A percentile compares a stretch with the other conserved stretches of the same genome.
Evolutionary conservation across 139 green algal genomes (phyloP).

Genomic region (Yamagishiella unicocca): DNA sequence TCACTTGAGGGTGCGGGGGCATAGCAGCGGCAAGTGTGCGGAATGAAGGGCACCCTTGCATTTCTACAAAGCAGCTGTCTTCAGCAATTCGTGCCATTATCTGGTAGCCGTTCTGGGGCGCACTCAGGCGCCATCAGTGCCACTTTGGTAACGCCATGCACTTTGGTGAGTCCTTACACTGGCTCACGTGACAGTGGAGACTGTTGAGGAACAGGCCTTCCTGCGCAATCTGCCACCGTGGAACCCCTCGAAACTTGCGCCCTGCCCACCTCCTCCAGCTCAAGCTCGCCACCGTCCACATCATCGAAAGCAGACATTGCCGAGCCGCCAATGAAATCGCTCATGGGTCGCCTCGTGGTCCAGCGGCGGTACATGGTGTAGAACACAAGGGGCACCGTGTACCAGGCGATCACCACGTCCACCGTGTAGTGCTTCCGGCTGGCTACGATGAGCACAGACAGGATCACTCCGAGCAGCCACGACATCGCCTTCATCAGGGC

Average conservation of each 20-base stretch:
- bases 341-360: constrained; percentile 77
- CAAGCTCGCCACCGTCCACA: constrained; percentile 13
- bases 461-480: constrained; percentile 56
- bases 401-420: constrained; percentile 85
- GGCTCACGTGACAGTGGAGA: neutral
- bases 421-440: constrained; percentile 94
- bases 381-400: constrained; percentile 90
- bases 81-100: no score
- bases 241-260: neutral
- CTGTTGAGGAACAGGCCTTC: no score
- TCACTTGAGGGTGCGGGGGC: no score
- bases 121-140: no score
- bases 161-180: neutral
- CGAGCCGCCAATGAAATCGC: constrained; percentile 46
- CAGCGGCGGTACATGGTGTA: constrained; percentile 79
- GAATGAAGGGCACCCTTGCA: no score
- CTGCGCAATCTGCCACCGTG: neutral
- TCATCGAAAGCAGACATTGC: neutral
- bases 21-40: no score
- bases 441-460: constrained; percentile 89
- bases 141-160: no score
- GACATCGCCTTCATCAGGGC: constrained; percentile 68
- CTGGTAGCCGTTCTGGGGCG: no score
- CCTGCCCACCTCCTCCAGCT: constrained; percentile 35
- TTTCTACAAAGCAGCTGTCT: no score